Evolutionary conservation across 1,284 basidiomycete genomes (phyloP), one percentile per base, ranked within the genome.

Genomic region (Marasmius fiardii): DNA sequence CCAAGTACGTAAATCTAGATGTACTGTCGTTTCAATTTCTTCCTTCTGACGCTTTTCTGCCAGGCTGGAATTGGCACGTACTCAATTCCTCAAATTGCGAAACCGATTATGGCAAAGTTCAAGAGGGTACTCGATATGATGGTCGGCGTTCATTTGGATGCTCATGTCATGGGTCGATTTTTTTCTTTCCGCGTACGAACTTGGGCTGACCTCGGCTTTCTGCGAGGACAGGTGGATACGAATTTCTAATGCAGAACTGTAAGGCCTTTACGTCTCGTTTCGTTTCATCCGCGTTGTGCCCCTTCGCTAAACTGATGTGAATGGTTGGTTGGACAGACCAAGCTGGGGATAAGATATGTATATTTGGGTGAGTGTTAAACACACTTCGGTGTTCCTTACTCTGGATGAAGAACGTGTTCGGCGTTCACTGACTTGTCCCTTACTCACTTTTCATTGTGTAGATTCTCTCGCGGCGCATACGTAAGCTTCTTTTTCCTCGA

Each of bases 171-270:
- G 71, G 68, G 73, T 73, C 61, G 12, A 67, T 33, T 31, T 4
- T 10, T 20, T 50, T 51, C 3, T 21, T 35, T n/a, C n/a, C n/a
- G n/a, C n/a, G n/a, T n/a, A n/a, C n/a, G n/a, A n/a, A n/a, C n/a
- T 23, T 52, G 8, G 23, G 12, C 21, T 49, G 7, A 28, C 14
- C n/a, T n/a, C n/a, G n/a, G 8, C 47, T 55, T 31, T n/a, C n/a
- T n/a, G n/a, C n/a, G n/a, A n/a, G n/a, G 10, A 20, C 33, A 71
- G 82, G 74, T 47, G 84, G 84, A 0, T 87, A 87, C 63, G 71
- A 75, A 53, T 88, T 85, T 62, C 67, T 88, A 41, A 85, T 85
- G 81, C 77, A 85, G 64, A 86, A 82, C 61, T 83, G 73, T 71
- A 58, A 14, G n/a, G 70, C 60, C 10, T 31, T 35, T n/a, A 7